phyloP scores from a whole-genome alignment of 768 basidiomycete species.

The Amanita muscaria region DNA sequence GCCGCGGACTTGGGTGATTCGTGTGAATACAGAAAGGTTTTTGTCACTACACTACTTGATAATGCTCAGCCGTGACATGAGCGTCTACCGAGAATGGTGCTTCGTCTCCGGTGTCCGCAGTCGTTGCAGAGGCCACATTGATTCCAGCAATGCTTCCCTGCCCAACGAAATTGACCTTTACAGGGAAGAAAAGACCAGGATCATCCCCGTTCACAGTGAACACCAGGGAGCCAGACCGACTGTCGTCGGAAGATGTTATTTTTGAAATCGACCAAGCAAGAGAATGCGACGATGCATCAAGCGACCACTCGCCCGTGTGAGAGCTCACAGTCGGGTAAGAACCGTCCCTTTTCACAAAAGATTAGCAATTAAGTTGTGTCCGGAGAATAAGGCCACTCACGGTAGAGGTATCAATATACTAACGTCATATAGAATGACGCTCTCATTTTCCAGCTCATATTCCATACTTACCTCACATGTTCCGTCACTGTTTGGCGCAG shows the following conservation, averaged over 20 bases:
- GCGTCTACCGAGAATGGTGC: slow-evolving; percentile 45
- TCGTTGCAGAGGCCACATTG: slow-evolving; percentile 49
- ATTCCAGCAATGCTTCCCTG: slow-evolving; percentile 78
- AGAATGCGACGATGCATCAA: slow-evolving; percentile 71
- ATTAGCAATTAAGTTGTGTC: too few species aligned
- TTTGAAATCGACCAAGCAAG: slow-evolving; percentile 79
- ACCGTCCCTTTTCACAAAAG: slow-evolving; percentile 40
- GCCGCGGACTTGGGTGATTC: too few species aligned
- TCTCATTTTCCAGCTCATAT: slow-evolving; percentile 88
- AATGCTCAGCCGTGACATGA: slow-evolving; percentile 45
- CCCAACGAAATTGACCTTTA: slow-evolving; percentile 72
- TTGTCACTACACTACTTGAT: slow-evolving; percentile 42
- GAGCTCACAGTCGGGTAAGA: slow-evolving; percentile 81
- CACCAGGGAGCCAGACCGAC: slow-evolving; percentile 77
- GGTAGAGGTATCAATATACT: slow-evolving; percentile 90
- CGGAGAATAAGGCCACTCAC: too few species aligned
- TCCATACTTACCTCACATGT: slow-evolving; percentile 93
- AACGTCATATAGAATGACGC: slow-evolving; percentile 73
- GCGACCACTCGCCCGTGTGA: slow-evolving; percentile 69
- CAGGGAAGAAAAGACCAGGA: slow-evolving; percentile 83
- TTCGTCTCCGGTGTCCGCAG: slow-evolving; percentile 34
- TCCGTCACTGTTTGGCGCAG: slow-evolving; percentile 86
- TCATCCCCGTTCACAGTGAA: slow-evolving; percentile 87
- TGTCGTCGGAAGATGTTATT: slow-evolving; percentile 51
- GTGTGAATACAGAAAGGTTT: too few species aligned